phyloP scores from a whole-genome alignment of 83 land plant species.

The Larix sibirica region DNA sequence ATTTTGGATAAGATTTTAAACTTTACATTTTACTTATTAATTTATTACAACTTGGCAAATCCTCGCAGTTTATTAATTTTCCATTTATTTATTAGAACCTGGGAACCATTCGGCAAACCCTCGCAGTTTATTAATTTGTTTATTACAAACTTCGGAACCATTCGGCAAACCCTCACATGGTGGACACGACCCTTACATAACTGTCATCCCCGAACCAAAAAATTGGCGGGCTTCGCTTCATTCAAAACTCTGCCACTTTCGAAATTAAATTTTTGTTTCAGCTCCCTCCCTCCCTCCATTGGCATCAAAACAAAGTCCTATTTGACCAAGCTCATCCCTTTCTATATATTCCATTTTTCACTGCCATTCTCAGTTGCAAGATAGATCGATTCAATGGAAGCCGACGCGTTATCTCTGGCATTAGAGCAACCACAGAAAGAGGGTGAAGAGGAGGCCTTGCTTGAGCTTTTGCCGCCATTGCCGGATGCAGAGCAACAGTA shows the following conservation, averaged over 20 bases:
- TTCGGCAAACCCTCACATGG: too few relatives aligned
- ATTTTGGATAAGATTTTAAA: too few relatives aligned
- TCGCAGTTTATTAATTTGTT: too few relatives aligned
- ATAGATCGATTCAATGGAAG: background rate
- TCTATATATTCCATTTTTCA: background rate
- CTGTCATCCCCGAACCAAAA: background rate
- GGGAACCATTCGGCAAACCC: too few relatives aligned
- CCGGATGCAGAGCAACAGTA: background rate
- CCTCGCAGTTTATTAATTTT: too few relatives aligned
- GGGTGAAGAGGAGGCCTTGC: conserved; percentile 1
- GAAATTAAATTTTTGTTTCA: too few relatives aligned
- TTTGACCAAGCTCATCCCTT: background rate
- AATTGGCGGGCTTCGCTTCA: conserved; percentile 7
- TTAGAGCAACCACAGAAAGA: background rate
- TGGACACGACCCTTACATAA: background rate
- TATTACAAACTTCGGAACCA: too few relatives aligned
- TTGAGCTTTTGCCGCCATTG: background rate
- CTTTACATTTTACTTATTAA: too few relatives aligned
- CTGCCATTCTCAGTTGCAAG: background rate
- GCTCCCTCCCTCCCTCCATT: background rate
- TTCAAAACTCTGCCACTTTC: background rate
- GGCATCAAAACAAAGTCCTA: background rate
- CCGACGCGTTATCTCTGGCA: background rate
- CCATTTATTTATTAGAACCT: too few relatives aligned
- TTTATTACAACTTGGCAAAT: too few relatives aligned